These are phyloP conservation scores for Myxozyma kluyveri DNA, from an alignment of 805 yeast species.

Conservation along the genomic window DNA sequence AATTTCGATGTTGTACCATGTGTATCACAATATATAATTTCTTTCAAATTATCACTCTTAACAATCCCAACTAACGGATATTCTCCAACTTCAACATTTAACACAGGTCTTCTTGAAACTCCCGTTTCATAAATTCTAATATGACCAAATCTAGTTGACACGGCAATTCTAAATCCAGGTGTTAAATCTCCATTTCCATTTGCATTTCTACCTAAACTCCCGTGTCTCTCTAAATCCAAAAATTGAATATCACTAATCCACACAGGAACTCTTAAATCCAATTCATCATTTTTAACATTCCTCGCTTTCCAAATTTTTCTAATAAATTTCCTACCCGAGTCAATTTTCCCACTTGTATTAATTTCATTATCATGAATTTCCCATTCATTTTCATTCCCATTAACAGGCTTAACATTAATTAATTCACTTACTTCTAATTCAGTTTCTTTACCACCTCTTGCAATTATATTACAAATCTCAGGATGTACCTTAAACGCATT, in stretches of 20 bases:
- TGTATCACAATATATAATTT: constrained; percentile 68
- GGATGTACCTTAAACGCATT: constrained; percentile 52
- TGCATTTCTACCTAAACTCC: too few relatives aligned
- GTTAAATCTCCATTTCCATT: neutral
- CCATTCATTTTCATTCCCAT: constrained; percentile 2
- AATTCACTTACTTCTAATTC: constrained; percentile 48
- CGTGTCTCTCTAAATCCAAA: constrained; percentile 38
- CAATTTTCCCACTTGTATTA: neutral
- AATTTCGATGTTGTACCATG: constrained; percentile 62
- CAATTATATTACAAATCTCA: constrained; percentile 52
- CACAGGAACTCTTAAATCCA: constrained; percentile 79
- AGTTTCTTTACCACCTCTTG: constrained; percentile 83
- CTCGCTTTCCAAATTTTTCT: constrained; percentile 61
- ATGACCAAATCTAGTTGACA: constrained; percentile 71
- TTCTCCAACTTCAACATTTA: constrained; percentile 53
- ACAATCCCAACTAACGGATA: constrained; percentile 50
- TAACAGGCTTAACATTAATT: constrained; percentile 7
- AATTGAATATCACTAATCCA: constrained; percentile 66
- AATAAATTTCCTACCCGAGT: constrained; percentile 5
- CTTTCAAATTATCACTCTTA: constrained; percentile 39
- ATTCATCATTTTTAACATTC: constrained; percentile 74
- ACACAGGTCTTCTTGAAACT: constrained; percentile 65
- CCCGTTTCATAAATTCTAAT: constrained; percentile 64
- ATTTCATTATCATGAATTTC: too few relatives aligned
- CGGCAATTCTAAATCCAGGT: constrained; percentile 50